These are phyloP conservation scores for Tephrocybe sp. DNA, from an alignment of 768 basidiomycete species.

Conservation along the genomic window DNA sequence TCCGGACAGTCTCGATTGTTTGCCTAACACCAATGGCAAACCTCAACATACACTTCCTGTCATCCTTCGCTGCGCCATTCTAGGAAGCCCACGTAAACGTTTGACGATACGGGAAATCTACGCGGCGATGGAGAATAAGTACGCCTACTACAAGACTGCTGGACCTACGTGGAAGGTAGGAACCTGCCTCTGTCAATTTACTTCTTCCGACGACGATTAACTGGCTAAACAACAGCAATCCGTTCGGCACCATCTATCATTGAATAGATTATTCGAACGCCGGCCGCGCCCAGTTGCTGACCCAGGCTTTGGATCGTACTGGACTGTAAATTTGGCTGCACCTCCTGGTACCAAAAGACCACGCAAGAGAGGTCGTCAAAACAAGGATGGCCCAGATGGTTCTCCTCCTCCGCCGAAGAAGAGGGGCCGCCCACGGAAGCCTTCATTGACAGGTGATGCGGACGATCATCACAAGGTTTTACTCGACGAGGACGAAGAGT, in stretches of 20 bases:
- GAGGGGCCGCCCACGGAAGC: conserved; percentile 41
- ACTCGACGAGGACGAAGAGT: conserved; percentile 22
- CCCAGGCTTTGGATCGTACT: conserved; percentile 86
- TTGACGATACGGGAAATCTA: conserved; percentile 86
- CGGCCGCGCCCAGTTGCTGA: conserved; percentile 82
- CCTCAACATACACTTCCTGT: conserved; percentile 86
- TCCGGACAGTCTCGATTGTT: conserved; percentile 74
- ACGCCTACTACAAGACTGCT: conserved; percentile 77
- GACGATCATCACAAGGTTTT: conserved; percentile 10
- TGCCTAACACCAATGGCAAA: conserved; percentile 75
- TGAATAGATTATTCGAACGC: conserved; percentile 81
- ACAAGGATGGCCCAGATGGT: conserved; percentile 39
- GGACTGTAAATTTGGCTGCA: conserved; percentile 87
- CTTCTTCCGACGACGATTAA: conserved; percentile 9
- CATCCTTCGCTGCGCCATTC: conserved; percentile 81
- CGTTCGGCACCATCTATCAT: conserved; percentile 79
- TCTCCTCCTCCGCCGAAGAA: conserved; percentile 30
- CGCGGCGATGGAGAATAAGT: conserved; percentile 84
- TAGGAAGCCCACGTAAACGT: conserved; percentile 73
- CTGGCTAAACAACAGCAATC: conserved; percentile 62
- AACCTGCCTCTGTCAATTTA: conserved; percentile 3
- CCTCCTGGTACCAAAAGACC: conserved; percentile 86
- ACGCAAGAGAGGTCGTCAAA: conserved; percentile 71
- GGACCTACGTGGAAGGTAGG: conserved; percentile 85
- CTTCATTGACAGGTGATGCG: conserved; percentile 4